Base-by-base conservation (phyloP, 768 basidiomycete species). In the Pleurotus tuoliensis region DNA sequence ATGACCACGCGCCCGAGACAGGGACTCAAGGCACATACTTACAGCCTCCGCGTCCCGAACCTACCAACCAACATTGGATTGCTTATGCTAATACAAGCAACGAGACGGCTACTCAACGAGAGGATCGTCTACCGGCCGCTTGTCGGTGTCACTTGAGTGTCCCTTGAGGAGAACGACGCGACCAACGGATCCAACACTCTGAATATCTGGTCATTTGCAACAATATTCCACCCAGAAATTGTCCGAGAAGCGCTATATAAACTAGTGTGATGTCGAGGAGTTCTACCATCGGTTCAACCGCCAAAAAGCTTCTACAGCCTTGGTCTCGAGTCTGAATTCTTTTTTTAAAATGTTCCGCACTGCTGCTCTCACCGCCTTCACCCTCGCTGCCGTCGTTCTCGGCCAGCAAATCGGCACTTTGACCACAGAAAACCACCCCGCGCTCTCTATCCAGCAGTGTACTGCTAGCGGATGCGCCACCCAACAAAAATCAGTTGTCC, bases 401-500 rank as follows among this genome's bases (percentile, higher is more conserved):
- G 79, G 69, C 55, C 82, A 83, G 63, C 80, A 82, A 58, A 72
- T 75, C 56, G 82, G 81, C 62, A 81, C 77, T 11, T 60, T 69
- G 45, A 70, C 67, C 20, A 67, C 81, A 3, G 82, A 83, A 64
- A 73, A 56, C 55, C 80, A 82, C 66, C 81, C 82, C 20, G 34
- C 67, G 6, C 67, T 83, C 44, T 62, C 74, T 55, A 72, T 66
- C 64, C 70, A 77, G 64, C 67, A 73, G 55, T 82, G 81, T 69
- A 75, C 78, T 11, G 66, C 71, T 45, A 56, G 64, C 34, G 78
- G 77, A n/a, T 80, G 79, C 72, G 65, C 66, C 4, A 71, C 69
- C 15, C 56, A 64, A 25, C 46, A 57, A 20, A 68, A 70, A 8
- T 47, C 63, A 16, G 72, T 82, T 59, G 75, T 75, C 12, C 73